Evolutionary conservation across 768 basidiomycete species (phyloP).

Genomic region (Naematelia encephala): DNA sequence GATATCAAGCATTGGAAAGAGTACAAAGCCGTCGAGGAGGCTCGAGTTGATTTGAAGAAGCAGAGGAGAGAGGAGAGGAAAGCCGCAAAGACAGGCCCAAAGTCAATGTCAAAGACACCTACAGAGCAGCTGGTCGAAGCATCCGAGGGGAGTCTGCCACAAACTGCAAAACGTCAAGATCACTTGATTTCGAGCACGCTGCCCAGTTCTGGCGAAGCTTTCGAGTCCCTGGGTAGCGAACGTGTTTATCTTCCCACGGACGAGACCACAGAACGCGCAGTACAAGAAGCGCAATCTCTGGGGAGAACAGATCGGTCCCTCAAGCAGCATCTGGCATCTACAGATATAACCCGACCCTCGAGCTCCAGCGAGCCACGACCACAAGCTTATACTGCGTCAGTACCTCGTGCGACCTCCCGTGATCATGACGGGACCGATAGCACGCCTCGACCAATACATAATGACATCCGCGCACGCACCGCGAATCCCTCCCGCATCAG

Average conservation of each 20-base stretch:
- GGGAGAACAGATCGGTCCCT: neutral
- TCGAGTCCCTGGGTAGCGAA: neutral
- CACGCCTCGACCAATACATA: neutral
- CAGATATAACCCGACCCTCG: neutral
- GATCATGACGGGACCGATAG: neutral
- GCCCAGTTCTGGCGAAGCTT: neutral
- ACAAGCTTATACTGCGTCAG: neutral
- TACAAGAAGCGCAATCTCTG: too few species aligned
- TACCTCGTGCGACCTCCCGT: neutral
- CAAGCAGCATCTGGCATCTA: neutral
- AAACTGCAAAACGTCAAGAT: neutral
- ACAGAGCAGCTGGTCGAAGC: neutral
- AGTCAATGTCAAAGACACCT: neutral
- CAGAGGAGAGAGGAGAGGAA: conserved; percentile 19
- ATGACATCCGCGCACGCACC: neutral
- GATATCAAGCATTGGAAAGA: conserved; percentile 38
- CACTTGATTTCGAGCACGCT: neutral
- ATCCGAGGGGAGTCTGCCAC: conserved; percentile 4
- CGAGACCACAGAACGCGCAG: neutral
- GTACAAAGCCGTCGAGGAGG: conserved; percentile 27
- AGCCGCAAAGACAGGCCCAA: neutral
- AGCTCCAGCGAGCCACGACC: neutral
- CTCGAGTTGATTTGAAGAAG: conserved; percentile 20
- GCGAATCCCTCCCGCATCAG: neutral
- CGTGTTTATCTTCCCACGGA: neutral